Percentiles rank a stretch among this genome's conserved stretches.
phyloP scores from a whole-genome alignment of 1,284 basidiomycete genomes.

The Meira nashicola region DNA sequence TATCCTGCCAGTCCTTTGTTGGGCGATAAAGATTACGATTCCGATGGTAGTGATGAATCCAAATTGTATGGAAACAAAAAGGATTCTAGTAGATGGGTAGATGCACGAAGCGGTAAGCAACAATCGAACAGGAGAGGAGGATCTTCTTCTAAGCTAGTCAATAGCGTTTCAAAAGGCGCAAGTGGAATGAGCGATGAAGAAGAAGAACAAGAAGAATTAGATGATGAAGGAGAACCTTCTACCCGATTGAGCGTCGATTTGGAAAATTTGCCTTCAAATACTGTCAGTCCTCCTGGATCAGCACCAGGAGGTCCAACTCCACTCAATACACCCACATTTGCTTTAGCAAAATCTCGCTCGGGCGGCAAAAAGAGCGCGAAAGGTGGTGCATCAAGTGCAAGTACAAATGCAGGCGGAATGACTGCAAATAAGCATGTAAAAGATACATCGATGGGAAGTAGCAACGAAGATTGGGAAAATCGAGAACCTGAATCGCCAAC shows the following conservation, averaged over 20 bases:
- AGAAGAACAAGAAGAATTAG: background rate
- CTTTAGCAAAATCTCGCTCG: conserved; percentile 25
- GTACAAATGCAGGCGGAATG: conserved; percentile 10
- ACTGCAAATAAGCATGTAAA: background rate
- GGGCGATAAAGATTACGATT: conserved; percentile 14
- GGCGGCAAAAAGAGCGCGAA: conserved; percentile 22
- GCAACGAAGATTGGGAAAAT: conserved; percentile 5
- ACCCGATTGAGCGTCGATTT: conserved; percentile 34
- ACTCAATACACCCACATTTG: conserved; percentile 47
- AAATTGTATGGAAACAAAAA: background rate
- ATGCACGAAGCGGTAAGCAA: background rate
- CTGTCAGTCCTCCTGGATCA: conserved; percentile 12
- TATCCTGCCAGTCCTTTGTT: conserved; percentile 30
- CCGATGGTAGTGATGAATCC: conserved; percentile 13
- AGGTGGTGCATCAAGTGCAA: conserved; percentile 16
- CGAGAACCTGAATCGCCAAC: conserved; percentile 32
- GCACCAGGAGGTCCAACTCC: conserved; percentile 36
- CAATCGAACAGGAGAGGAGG: background rate
- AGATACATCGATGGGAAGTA: background rate
- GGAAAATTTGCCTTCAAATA: conserved; percentile 40
- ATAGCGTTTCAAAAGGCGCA: too few relatives aligned
- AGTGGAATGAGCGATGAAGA: background rate
- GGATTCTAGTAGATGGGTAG: background rate
- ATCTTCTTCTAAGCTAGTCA: background rate
- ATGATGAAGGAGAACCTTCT: background rate